Conservation (phyloP, 2,329 filamentous ascomycete genomes). For the Epichloe glyceriae region DNA sequence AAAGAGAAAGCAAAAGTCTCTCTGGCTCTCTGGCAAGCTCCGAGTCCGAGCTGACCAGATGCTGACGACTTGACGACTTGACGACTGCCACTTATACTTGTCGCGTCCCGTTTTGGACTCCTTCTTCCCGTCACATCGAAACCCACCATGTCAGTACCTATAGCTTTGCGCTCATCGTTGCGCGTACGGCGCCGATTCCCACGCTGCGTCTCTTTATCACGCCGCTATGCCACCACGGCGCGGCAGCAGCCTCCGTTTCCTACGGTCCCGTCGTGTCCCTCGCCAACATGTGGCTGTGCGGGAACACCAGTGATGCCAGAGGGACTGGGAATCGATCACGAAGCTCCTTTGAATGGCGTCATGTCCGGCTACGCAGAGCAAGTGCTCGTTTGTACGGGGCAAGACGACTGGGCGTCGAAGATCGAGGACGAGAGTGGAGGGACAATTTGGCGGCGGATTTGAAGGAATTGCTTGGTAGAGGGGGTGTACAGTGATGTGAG, state of each 20-base stretch:
- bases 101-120: no score
- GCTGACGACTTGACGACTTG: neutral
- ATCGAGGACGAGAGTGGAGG: constrained; percentile 69
- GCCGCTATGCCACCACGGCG: constrained; percentile 10
- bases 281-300: constrained; percentile 65
- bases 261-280: constrained; percentile 49
- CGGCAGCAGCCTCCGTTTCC: constrained; percentile 21
- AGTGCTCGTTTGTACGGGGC: constrained; percentile 70
- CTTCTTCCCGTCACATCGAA: neutral
- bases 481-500: constrained; percentile 54
- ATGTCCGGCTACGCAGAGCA: constrained; percentile 73
- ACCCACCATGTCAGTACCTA: constrained; percentile 3
- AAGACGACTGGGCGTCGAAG: constrained; percentile 65
- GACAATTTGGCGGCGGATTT: constrained; percentile 59
- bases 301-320: constrained; percentile 49
- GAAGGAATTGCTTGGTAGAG: constrained; percentile 54
- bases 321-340: constrained; percentile 62
- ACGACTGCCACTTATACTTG: no score
- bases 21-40: constrained; percentile 3
- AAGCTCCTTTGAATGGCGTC: constrained; percentile 57
- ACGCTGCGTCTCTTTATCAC: neutral
- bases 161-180: neutral
- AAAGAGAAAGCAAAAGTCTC: neutral
- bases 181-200: neutral
- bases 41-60: constrained; percentile 11